These are phyloP conservation scores for Kodamaea sagamina DNA, from an alignment of 805 yeast genomes.

Conservation along the genomic window DNA sequence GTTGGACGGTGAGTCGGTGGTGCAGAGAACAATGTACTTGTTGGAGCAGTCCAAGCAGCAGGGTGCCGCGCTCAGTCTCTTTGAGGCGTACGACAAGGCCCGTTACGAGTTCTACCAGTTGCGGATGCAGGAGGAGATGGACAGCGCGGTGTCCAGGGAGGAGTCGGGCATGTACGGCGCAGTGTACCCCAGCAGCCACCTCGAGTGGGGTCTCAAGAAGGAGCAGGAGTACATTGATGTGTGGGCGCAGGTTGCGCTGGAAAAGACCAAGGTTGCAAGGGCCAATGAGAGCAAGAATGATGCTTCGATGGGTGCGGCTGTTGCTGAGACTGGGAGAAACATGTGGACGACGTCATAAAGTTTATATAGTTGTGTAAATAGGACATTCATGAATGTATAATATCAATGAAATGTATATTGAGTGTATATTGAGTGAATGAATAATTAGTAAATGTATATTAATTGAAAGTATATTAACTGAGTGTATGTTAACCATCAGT, in stretches of 20 bases:
- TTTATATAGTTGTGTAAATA: too few species aligned
- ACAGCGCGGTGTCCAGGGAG: conserved; percentile 68
- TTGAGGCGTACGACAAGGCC: conserved; percentile 81
- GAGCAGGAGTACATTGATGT: conserved; percentile 71
- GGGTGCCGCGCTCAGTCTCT: conserved; percentile 31
- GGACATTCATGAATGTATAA: too few species aligned
- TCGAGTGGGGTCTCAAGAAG: conserved; percentile 66
- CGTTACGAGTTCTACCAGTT: conserved; percentile 84
- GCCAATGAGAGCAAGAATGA: conserved; percentile 40
- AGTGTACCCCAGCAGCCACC: conserved; percentile 57
- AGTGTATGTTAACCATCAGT: too few species aligned
- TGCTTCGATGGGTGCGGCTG: conserved; percentile 12
- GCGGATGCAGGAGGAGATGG: conserved; percentile 84
- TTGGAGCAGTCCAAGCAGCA: conserved; percentile 24
- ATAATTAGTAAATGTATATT: too few species aligned
- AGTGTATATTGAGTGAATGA: too few species aligned
- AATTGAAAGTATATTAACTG: too few species aligned
- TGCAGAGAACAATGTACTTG: conserved; percentile 46
- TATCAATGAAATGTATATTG: not conserved
- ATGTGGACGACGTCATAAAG: conserved; percentile 25
- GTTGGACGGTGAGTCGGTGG: conserved; percentile 78
- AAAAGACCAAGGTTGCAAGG: conserved; percentile 56
- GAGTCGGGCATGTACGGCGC: conserved; percentile 88
- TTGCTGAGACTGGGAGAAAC: conserved; percentile 19
- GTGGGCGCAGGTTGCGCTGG: conserved; percentile 74